Conservation (phyloP, 768 basidiomycete species). For the Suillus subaureus region DNA sequence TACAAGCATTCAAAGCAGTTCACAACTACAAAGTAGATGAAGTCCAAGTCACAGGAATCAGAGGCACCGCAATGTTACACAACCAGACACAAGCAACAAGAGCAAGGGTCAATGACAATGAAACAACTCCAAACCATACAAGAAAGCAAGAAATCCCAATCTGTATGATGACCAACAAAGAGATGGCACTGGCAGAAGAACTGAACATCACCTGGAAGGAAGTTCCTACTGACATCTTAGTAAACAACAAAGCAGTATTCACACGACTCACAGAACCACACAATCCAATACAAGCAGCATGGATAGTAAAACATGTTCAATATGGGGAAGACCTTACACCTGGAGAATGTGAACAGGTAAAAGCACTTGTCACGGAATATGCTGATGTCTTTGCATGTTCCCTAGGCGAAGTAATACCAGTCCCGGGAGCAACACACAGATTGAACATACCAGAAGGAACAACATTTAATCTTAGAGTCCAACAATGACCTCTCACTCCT, state of each 20-base stretch:
- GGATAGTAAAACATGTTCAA: conserved; percentile 20
- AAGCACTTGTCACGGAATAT: conserved; percentile 24
- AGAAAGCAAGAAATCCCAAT: neutral
- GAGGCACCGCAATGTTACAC: neutral
- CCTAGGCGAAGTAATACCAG: conserved; percentile 38
- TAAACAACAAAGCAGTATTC: neutral
- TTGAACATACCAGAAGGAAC: conserved; percentile 3
- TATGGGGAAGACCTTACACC: conserved; percentile 36
- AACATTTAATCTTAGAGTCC: neutral
- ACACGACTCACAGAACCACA: neutral
- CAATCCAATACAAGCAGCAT: conserved; percentile 15
- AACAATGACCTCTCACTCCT: conserved; percentile 4
- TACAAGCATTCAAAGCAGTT: conserved; percentile 20
- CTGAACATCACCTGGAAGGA: neutral
- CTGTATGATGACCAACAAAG: neutral
- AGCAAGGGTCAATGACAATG: neutral
- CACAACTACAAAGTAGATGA: conserved; percentile 26
- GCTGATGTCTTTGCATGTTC: conserved; percentile 45
- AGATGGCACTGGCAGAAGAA: neutral
- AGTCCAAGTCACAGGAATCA: neutral
- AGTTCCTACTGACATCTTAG: neutral
- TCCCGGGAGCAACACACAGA: conserved; percentile 10
- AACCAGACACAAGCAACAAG: neutral
- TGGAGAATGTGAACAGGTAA: conserved; percentile 24
- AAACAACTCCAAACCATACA: too few relatives aligned